Base-by-base conservation (phyloP, 2,329 filamentous ascomycete species). In the Fusarium sp. region DNA sequence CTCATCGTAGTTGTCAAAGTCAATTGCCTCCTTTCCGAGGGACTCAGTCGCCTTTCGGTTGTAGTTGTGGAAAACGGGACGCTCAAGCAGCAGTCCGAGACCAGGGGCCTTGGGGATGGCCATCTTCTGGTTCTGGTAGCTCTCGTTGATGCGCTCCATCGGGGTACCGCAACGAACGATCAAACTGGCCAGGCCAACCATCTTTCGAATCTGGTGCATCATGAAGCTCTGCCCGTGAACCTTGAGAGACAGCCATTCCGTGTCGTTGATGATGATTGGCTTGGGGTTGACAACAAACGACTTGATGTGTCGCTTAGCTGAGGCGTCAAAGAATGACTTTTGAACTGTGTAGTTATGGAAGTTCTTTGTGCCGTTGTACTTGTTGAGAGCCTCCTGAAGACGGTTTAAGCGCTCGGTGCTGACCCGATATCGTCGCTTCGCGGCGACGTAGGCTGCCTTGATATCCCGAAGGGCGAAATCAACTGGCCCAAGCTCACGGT, bases 191-290 rank as follows among this genome's bases (percentile, higher is more conserved):
- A 99, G 94, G 58, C 93, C 94, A 17, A 99, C 93, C 96, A 99
- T 98, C 82, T 98, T 99, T 76, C 96, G 91, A 80, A 99, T 99
- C 83, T 99, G 96, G 80, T 99, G 96, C 96, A 99, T 99, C 96
- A 99, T 99, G 86, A 99, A 99, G 76, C 92, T 95, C 81, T 99
- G 96, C 0, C 96, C 96, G 80, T 99, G 96, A 24, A 99, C 94
- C 78, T 97, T 97, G 71, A 98, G 85, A 43, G 92, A 96, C 6
- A 99, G 85, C 96, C 96, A 99, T 83, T 99, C 92, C 3, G 94
- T 98, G 76, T 95, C 90, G 78, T 93, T 89, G 80, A 97, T 97
- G 76, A 94, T 89, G 75, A 97, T 91, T 1, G 94, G 94, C 52
- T 87, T 84, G 5, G 84, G 82, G 78, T 94, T 92, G 60, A 94